Evolutionary conservation across 345 rosid species (phyloP).

Genomic region (Gossypium turneri): DNA sequence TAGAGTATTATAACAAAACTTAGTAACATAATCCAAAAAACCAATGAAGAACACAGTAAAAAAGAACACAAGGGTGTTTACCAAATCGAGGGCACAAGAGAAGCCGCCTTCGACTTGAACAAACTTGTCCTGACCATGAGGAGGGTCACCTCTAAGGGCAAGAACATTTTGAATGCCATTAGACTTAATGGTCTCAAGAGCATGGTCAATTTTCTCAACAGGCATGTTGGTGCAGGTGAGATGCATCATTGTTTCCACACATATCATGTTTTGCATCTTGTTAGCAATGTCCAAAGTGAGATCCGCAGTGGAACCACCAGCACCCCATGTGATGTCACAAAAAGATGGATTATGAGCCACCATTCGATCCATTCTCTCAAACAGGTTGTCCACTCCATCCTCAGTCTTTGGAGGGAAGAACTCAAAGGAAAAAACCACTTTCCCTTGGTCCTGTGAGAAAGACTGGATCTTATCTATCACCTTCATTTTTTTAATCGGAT

Average conservation of each 20-base stretch:
- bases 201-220: constrained; percentile 85
- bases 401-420: constrained; percentile 98
- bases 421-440: constrained; percentile 89
- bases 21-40: neutral
- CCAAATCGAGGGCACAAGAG: constrained; percentile 93
- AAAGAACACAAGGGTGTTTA: constrained; percentile 15
- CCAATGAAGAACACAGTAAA: neutral
- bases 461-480: constrained; percentile 74
- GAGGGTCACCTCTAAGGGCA: constrained; percentile 98
- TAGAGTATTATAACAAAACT: constrained; percentile 20
- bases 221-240: constrained; percentile 99
- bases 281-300: constrained; percentile 90
- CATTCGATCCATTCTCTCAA: constrained; percentile 95
- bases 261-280: constrained; percentile 88
- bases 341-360: constrained; percentile 81
- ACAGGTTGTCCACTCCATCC: constrained; percentile 95
- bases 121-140: constrained; percentile 95
- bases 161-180: constrained; percentile 96
- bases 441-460: constrained; percentile 23
- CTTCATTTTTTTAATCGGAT: constrained; percentile 51
- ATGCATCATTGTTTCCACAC: constrained; percentile 99
- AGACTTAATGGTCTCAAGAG: constrained; percentile 72
- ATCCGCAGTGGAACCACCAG: constrained; percentile 98
- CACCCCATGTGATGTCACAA: constrained; percentile 99
- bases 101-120: constrained; percentile 94